Conservation (phyloP, 139 green algal genomes). For the Chlorella vulgaris region DNA sequence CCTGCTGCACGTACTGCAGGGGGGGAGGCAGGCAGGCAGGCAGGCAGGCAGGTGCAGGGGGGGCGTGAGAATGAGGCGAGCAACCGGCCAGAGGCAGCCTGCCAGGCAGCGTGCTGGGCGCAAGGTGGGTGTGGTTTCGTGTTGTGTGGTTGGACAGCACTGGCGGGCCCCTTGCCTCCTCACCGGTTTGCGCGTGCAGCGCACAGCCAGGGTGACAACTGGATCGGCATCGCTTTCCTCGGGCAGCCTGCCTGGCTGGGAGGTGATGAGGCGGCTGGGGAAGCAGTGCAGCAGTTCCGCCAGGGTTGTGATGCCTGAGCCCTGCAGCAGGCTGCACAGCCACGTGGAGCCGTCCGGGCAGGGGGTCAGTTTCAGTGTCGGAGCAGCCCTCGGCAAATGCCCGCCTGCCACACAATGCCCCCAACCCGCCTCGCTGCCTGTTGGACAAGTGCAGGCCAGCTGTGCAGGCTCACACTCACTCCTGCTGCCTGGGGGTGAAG, state of each 20-base stretch:
- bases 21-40: background rate
- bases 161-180: background rate
- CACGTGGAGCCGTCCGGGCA: background rate
- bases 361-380: too few species aligned
- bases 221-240: background rate
- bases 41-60: too few species aligned
- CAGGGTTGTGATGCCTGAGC: conserved; percentile 39
- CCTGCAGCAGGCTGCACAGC: conserved; percentile 40
- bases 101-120: background rate
- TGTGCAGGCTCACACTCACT: conserved; percentile 12
- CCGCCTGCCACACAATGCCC: too few species aligned
- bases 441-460: background rate
- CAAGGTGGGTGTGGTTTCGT: too few species aligned
- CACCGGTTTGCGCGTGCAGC: background rate
- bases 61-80: background rate
- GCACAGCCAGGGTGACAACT: conserved; percentile 16
- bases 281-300: conserved; percentile 53
- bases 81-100: too few species aligned
- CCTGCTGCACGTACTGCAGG: background rate
- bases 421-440: too few species aligned
- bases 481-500: conserved; percentile 10
- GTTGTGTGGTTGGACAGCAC: too few species aligned
- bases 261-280: conserved; percentile 46
- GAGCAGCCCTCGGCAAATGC: too few species aligned
- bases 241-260: conserved; percentile 32